Evolutionary conservation across 345 rosid species (phyloP).

Genomic region (Noccaea bulbosa): DNA sequence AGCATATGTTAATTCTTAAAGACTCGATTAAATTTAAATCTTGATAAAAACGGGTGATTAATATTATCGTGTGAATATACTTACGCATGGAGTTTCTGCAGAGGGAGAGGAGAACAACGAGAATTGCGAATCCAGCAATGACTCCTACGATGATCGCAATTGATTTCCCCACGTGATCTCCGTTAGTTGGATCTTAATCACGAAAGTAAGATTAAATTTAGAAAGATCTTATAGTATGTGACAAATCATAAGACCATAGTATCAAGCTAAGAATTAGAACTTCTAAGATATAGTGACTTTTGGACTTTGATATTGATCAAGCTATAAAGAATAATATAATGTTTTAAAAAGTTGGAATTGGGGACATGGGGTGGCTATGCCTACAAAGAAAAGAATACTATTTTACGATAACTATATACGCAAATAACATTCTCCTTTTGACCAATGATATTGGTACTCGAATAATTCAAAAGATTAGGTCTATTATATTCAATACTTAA

Average conservation of each 20-base stretch:
- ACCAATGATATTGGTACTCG: conserved; percentile 44
- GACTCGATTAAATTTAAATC: neutral
- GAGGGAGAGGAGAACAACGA: conserved; percentile 75
- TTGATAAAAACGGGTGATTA: neutral
- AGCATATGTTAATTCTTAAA: neutral
- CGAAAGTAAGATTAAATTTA: conserved; percentile 26
- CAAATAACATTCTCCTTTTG: conserved; percentile 33
- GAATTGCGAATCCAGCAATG: conserved; percentile 68
- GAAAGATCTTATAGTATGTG: neutral
- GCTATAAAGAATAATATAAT: conserved; percentile 33
- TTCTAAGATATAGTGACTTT: conserved; percentile 25
- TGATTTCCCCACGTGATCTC: conserved; percentile 72
- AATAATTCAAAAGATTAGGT: conserved; percentile 30
- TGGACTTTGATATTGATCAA: conserved; percentile 37
- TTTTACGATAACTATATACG: neutral
- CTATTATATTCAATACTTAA: conserved; percentile 31
- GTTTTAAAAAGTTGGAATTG: conserved; percentile 22
- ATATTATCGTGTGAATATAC: neutral
- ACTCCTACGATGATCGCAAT: conserved; percentile 83
- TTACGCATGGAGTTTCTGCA: conserved; percentile 65
- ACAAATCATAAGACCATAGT: conserved; percentile 29
- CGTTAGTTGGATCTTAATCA: conserved; percentile 59
- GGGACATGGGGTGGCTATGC: conserved; percentile 40
- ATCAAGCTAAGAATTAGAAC: conserved; percentile 38
- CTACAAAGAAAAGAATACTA: conserved; percentile 40